A percentile compares a stretch with the other conserved stretches of the same genome.
Evolutionary conservation across 805 yeast species (phyloP).

Genomic region (Kodamaea neixiangensis): DNA sequence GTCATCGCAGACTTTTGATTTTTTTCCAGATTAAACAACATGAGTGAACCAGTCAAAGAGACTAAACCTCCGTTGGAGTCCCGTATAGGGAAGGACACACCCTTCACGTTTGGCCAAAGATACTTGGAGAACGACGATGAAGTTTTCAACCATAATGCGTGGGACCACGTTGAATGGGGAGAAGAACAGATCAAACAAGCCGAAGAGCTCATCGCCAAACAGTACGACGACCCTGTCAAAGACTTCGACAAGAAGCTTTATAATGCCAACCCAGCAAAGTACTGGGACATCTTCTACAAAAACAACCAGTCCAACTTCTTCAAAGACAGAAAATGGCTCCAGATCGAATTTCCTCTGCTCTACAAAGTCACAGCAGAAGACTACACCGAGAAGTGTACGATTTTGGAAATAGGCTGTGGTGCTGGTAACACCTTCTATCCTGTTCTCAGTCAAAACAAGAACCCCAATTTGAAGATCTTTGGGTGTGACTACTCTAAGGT

Average conservation of each 20-base stretch:
- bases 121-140: conserved; percentile 68
- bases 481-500: conserved; percentile 90
- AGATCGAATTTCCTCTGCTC: conserved; percentile 86
- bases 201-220: conserved; percentile 68
- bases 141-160: conserved; percentile 91
- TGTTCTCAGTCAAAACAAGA: conserved; percentile 76
- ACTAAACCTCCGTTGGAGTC: conserved; percentile 52
- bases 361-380: conserved; percentile 71
- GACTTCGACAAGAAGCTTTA: conserved; percentile 80
- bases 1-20: neutral
- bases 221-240: conserved; percentile 79
- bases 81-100: conserved; percentile 79
- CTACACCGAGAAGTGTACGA: conserved; percentile 67
- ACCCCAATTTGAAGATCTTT: conserved; percentile 67
- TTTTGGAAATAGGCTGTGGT: conserved; percentile 96
- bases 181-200: conserved; percentile 82
- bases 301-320: conserved; percentile 92
- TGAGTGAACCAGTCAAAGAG: conserved; percentile 15
- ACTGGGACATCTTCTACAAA: conserved; percentile 93
- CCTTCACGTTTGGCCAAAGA: conserved; percentile 91
- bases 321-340: conserved; percentile 95
- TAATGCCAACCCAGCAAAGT: conserved; percentile 85
- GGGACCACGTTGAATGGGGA: conserved; percentile 98
- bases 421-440: conserved; percentile 98
- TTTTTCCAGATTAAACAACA: neutral